Percentiles rank a stretch among this genome's conserved stretches.
These are phyloP conservation scores for Pelargonium myrrhifolium DNA, from an alignment of 441 rosid species.

Conservation along the genomic window DNA sequence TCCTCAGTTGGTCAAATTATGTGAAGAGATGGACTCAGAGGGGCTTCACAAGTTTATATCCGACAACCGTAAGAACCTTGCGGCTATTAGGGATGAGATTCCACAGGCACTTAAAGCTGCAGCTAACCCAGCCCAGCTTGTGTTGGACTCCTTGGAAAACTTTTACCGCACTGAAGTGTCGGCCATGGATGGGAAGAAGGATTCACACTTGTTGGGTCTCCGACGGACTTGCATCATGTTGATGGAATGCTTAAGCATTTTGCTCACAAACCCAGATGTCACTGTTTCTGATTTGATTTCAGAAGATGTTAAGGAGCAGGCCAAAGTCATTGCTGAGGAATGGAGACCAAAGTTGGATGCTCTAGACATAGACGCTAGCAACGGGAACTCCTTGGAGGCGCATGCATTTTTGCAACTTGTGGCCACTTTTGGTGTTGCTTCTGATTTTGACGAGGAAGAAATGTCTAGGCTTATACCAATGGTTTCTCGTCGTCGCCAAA, in stretches of 20 bases:
- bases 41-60: constrained; percentile 91
- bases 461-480: constrained; percentile 71
- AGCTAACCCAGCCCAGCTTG: constrained; percentile 63
- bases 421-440: constrained; percentile 76
- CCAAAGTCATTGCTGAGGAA: constrained; percentile 66
- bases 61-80: constrained; percentile 95
- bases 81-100: constrained; percentile 72
- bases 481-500: constrained; percentile 97
- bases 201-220: constrained; percentile 69
- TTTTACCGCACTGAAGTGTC: constrained; percentile 60
- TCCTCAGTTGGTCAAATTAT: constrained; percentile 64
- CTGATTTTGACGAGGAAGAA: constrained; percentile 64
- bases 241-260: constrained; percentile 87
- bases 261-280: constrained; percentile 45
- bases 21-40: constrained; percentile 74
- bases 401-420: constrained; percentile 95
- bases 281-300: constrained; percentile 49
- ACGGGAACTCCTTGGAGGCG: constrained; percentile 97
- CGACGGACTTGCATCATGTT: constrained; percentile 95
- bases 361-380: constrained; percentile 75
- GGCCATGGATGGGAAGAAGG: constrained; percentile 73
- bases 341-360: constrained; percentile 82
- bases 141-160: constrained; percentile 70
- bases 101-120: constrained; percentile 79
- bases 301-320: constrained; percentile 54